These are phyloP conservation scores for Penicillium robsamsonii DNA, from an alignment of 495 filamentous ascomycete genomes.

Conservation along the genomic window DNA sequence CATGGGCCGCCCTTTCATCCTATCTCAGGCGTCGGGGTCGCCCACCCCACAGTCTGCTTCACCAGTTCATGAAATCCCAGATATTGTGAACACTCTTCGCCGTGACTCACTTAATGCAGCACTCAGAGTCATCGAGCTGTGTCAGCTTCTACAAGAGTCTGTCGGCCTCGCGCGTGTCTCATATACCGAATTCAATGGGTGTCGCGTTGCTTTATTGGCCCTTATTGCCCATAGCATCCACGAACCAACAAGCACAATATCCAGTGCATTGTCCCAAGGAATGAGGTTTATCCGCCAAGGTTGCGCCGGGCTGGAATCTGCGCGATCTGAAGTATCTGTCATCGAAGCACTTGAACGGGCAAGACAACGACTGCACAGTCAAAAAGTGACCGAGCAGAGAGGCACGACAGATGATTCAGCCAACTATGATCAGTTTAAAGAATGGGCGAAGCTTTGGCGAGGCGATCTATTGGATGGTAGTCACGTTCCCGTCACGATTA, in stretches of 20 bases:
- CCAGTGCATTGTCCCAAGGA: conserved; percentile 11
- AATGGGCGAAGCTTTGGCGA: conserved; percentile 20
- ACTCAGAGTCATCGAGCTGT: conserved; percentile 19
- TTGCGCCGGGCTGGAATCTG: conserved; percentile 17
- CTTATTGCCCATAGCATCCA: conserved; percentile 19
- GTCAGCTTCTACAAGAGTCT: conserved; percentile 20
- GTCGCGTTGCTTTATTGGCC: conserved; percentile 17
- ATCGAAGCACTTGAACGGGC: conserved; percentile 23
- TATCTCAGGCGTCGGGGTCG: neutral
- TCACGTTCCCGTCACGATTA: neutral
- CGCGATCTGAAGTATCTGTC: conserved; percentile 23
- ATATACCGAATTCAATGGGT: conserved; percentile 22
- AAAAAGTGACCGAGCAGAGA: neutral
- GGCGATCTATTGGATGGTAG: neutral
- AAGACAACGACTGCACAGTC: conserved; percentile 11
- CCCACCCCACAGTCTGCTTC: neutral
- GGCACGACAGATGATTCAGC: neutral
- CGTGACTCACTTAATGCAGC: conserved; percentile 15
- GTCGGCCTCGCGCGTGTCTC: conserved; percentile 21
- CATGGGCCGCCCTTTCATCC: conserved; percentile 16
- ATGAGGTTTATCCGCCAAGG: conserved; percentile 16
- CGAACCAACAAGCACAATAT: conserved; percentile 9
- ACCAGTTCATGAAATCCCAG: neutral
- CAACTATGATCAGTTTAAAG: conserved; percentile 14
- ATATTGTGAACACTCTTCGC: conserved; percentile 4